Evolutionary conservation across 2,329 filamentous ascomycete genomes (phyloP).

Genomic region (Aspergillus aculeatus): DNA sequence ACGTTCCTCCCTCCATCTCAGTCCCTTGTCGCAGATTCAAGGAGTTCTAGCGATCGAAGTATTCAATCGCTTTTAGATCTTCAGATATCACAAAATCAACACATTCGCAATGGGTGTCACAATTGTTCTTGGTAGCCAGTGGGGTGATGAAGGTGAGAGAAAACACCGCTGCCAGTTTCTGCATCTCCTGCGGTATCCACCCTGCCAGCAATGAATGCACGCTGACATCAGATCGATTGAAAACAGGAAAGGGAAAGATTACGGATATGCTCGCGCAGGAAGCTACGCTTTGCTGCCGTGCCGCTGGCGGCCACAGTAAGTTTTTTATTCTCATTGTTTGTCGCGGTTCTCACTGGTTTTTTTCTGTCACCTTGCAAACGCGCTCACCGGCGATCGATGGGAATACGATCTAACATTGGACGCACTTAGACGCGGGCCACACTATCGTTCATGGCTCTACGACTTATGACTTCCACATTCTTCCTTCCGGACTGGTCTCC

Average conservation of each 20-base stretch:
- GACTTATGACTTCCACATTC: slow-evolving; percentile 52
- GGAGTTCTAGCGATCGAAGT: background rate
- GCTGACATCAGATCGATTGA: background rate
- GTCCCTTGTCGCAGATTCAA: background rate
- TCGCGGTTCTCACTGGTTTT: background rate
- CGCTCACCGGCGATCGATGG: background rate
- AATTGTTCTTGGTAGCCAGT: slow-evolving; percentile 48
- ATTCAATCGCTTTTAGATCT: slow-evolving; percentile 1
- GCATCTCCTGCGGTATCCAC: background rate
- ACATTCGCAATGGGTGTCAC: slow-evolving; percentile 36
- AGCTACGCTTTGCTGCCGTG: slow-evolving; percentile 46
- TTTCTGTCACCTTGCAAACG: background rate
- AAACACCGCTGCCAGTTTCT: background rate
- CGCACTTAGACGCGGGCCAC: slow-evolving; percentile 43
- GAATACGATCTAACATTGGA: background rate
- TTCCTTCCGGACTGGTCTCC: slow-evolving; percentile 47
- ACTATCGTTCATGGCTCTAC: slow-evolving; percentile 48
- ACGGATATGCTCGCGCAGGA: slow-evolving; percentile 48
- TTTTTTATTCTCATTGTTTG: slow-evolving; percentile 4
- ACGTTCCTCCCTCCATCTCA: background rate
- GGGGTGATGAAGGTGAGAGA: slow-evolving; percentile 47
- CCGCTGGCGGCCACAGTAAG: slow-evolving; percentile 49
- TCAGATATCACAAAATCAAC: background rate
- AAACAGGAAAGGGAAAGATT: slow-evolving; percentile 48
- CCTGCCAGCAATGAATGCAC: background rate